phyloP scores from a whole-genome alignment of 208 protist genomes.

The Naegleria gruberi region DNA sequence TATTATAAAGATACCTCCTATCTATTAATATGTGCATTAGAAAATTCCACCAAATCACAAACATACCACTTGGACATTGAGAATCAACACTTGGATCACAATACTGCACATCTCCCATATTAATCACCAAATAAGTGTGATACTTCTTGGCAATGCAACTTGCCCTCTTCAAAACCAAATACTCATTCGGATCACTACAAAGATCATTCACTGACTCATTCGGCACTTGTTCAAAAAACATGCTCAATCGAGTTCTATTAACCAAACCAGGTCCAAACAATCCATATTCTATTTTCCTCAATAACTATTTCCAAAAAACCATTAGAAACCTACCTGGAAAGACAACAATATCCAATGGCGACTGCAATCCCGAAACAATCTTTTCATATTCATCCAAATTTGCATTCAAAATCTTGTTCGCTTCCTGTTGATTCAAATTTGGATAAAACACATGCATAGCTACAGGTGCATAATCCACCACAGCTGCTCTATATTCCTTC shows the following conservation, averaged over 20 bases:
- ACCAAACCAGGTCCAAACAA: not conserved
- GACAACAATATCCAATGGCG: not conserved
- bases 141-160: not conserved
- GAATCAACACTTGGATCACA: not conserved
- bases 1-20: not conserved
- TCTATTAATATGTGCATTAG: not conserved
- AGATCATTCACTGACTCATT: not conserved
- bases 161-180: not conserved
- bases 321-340: not conserved
- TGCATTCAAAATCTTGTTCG: not conserved
- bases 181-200: not conserved
- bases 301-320: too few relatives aligned
- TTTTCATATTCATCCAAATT: conserved; percentile 6
- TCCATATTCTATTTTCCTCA: not conserved
- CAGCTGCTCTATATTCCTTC: not conserved
- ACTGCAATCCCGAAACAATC: not conserved
- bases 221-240: not conserved
- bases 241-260: not conserved
- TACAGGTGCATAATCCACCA: not conserved
- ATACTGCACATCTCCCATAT: conserved; percentile 10
- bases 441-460: not conserved
- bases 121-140: not conserved
- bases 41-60: not conserved
- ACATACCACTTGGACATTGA: not conserved
- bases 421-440: not conserved